Percentiles rank a stretch among this genome's conserved stretches.
phyloP scores from a whole-genome alignment of 768 basidiomycete species.

The Mycena alexandri region DNA sequence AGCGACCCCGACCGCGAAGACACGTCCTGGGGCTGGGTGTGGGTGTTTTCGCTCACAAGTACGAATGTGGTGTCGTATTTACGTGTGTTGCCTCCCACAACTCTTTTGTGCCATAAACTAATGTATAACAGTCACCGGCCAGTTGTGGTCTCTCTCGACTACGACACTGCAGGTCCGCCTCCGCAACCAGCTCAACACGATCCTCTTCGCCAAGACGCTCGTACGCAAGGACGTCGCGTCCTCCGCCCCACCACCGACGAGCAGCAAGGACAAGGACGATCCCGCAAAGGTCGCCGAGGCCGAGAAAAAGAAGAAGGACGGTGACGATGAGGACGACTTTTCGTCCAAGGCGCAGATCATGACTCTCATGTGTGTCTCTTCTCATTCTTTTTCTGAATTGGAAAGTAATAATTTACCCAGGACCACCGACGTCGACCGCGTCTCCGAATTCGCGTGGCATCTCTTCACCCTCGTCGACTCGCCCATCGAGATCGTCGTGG shows the following conservation, averaged over 20 bases:
- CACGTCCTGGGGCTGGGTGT: slow-evolving; percentile 76
- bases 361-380: slow-evolving; percentile 73
- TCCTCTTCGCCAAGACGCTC: slow-evolving; percentile 78
- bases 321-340: slow-evolving; percentile 67
- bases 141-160: slow-evolving; percentile 68
- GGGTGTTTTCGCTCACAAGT: slow-evolving; percentile 65
- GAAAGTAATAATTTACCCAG: neutral
- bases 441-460: slow-evolving; percentile 88
- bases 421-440: slow-evolving; percentile 94
- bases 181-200: slow-evolving; percentile 73
- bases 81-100: slow-evolving; percentile 47
- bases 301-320: slow-evolving; percentile 41
- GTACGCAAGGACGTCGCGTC: slow-evolving; percentile 82
- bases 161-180: slow-evolving; percentile 70
- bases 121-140: slow-evolving; percentile 57
- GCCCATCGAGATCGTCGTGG: slow-evolving; percentile 83
- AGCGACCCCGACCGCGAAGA: slow-evolving; percentile 64
- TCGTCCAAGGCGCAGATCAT: slow-evolving; percentile 86
- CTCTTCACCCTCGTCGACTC: slow-evolving; percentile 82
- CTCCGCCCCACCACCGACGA: slow-evolving; percentile 52
- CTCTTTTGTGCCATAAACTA: too few relatives aligned
- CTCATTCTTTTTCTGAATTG: too few relatives aligned
- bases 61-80: slow-evolving; percentile 58
- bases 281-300: slow-evolving; percentile 17
- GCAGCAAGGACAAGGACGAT: slow-evolving; percentile 41